These are phyloP conservation scores for Linum trigynum DNA, from an alignment of 345 rosid genomes.

Conservation along the genomic window DNA sequence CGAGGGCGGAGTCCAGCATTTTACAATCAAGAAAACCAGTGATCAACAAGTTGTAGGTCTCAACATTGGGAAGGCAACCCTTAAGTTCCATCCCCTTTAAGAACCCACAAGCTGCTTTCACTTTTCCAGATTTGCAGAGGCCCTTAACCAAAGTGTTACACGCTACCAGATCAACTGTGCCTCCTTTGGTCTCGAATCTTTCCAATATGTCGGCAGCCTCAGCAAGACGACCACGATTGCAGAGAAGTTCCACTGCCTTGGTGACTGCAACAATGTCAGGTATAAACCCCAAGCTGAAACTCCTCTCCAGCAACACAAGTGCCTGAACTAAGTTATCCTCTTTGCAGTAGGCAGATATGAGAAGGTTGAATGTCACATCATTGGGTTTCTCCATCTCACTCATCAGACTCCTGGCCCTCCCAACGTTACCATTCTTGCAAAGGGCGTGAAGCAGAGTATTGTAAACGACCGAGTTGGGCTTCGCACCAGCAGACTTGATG, in stretches of 20 bases:
- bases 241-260: constrained; percentile 59
- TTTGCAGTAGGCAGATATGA: constrained; percentile 67
- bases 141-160: constrained; percentile 67
- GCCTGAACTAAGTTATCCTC: constrained; percentile 72
- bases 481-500: constrained; percentile 41
- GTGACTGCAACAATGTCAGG: constrained; percentile 65
- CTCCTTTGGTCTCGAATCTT: constrained; percentile 60
- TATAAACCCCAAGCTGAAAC: constrained; percentile 49
- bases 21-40: constrained; percentile 46
- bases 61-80: constrained; percentile 68
- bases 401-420: constrained; percentile 82
- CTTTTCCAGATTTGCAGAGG: constrained; percentile 52
- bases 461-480: constrained; percentile 57
- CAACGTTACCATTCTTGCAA: constrained; percentile 68
- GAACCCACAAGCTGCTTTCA: constrained; percentile 43
- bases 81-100: constrained; percentile 69
- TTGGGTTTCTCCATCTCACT: constrained; percentile 57
- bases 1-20: constrained; percentile 32
- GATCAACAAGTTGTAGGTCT: constrained; percentile 57
- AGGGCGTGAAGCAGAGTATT: constrained; percentile 66
- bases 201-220: constrained; percentile 67
- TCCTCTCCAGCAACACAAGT: constrained; percentile 64
- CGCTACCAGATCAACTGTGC: constrained; percentile 40
- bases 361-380: constrained; percentile 62
- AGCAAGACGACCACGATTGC: constrained; percentile 46